Evolutionary conservation across 2,329 filamentous ascomycete genomes (phyloP).

Genomic region (Nigrospora osmanthi): DNA sequence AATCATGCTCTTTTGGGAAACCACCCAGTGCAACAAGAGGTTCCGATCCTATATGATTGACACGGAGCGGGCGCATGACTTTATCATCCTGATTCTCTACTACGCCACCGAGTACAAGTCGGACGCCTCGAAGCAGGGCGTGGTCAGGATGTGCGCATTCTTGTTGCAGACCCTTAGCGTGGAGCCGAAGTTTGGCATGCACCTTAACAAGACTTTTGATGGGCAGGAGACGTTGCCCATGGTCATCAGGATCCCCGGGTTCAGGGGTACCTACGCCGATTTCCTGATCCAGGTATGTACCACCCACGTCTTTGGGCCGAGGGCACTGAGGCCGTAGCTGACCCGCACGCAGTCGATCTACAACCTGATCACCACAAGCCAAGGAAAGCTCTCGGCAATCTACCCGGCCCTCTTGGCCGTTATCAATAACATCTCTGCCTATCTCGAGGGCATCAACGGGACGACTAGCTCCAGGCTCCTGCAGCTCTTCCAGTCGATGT

Average conservation of each 20-base stretch:
- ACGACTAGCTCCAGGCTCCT: constrained; percentile 74
- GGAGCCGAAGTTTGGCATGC: constrained; percentile 82
- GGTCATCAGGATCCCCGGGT: constrained; percentile 74
- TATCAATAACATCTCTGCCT: constrained; percentile 86
- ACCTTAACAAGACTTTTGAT: constrained; percentile 82
- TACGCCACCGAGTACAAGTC: constrained; percentile 86
- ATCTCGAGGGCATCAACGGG: constrained; percentile 68
- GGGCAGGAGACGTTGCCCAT: constrained; percentile 80
- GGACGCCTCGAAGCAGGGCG: constrained; percentile 80
- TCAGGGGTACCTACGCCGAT: constrained; percentile 86
- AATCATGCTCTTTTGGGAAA: constrained; percentile 96
- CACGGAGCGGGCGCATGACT: constrained; percentile 87
- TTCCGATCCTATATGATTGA: constrained; percentile 97
- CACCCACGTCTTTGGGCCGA: not conserved
- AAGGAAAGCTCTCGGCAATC: constrained; percentile 82
- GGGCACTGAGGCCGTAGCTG: constrained; percentile 8
- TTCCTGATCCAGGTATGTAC: constrained; percentile 78
- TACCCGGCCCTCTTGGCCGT: constrained; percentile 89
- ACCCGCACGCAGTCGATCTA: constrained; percentile 65
- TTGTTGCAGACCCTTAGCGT: constrained; percentile 90
- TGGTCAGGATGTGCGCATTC: constrained; percentile 97
- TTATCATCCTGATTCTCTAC: constrained; percentile 82
- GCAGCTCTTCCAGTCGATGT: constrained; percentile 87
- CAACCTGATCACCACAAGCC: constrained; percentile 81
- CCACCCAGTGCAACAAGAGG: constrained; percentile 92